These are phyloP conservation scores for Capronia americana DNA, from an alignment of 2,329 filamentous ascomycete genomes.

Conservation along the genomic window DNA sequence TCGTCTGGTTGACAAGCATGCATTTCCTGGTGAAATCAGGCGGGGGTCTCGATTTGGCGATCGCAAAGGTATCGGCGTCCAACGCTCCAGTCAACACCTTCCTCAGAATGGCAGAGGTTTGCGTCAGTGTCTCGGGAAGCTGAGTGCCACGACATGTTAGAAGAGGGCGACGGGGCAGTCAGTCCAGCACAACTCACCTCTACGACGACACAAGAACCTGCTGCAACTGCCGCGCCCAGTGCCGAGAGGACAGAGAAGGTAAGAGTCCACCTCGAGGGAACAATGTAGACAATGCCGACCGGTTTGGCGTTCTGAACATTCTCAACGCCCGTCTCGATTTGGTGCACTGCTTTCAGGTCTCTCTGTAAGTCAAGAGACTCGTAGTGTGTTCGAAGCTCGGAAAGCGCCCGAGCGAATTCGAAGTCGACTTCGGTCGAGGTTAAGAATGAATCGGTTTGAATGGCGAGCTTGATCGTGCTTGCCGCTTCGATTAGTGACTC, in stretches of 20 bases:
- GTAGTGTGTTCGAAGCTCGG: not conserved
- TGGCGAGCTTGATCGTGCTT: too few species aligned
- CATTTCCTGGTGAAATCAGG: not conserved
- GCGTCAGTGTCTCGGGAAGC: not conserved
- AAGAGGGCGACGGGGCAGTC: slow-evolving; percentile 16
- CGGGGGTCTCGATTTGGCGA: not conserved
- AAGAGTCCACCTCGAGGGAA: slow-evolving; percentile 43
- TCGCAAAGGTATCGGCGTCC: not conserved
- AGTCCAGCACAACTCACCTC: slow-evolving; percentile 39
- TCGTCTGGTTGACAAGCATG: not conserved
- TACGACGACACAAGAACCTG: slow-evolving; percentile 47
- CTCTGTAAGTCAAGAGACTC: slow-evolving; percentile 34
- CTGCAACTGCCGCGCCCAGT: slow-evolving; percentile 46
- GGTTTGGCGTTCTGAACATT: slow-evolving; percentile 8
- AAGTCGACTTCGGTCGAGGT: not conserved
- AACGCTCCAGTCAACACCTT: not conserved
- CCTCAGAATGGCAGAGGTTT: not conserved
- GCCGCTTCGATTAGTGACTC: too few species aligned
- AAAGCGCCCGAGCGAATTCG: not conserved
- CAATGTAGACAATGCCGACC: slow-evolving; percentile 41
- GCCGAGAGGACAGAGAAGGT: slow-evolving; percentile 45
- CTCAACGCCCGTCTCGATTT: slow-evolving; percentile 5
- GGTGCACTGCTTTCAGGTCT: slow-evolving; percentile 32
- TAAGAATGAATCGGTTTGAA: too few species aligned
- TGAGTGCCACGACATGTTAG: slow-evolving; percentile 43